Conservation (phyloP, 352 stramenopile species). For the Blastocystis sp. region DNA sequence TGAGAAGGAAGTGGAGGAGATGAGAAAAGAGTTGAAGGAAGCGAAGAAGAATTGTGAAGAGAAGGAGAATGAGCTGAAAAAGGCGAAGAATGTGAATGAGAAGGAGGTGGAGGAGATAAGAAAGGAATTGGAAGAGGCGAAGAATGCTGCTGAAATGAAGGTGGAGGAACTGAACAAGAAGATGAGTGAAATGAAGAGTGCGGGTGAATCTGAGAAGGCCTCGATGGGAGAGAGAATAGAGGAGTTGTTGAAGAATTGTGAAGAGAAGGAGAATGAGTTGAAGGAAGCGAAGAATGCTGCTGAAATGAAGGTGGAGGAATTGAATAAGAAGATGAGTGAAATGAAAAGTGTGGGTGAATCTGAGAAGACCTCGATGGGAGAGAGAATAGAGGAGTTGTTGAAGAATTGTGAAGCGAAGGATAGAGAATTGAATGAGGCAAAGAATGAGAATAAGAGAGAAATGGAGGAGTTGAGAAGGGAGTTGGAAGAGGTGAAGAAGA, state of each 20-base stretch:
- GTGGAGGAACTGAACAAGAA: neutral
- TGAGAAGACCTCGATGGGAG: too few relatives aligned
- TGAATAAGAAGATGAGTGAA: too few relatives aligned
- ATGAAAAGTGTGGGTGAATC: too few relatives aligned
- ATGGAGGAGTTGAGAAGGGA: neutral
- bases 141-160: too few relatives aligned
- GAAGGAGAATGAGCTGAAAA: neutral
- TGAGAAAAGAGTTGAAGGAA: neutral
- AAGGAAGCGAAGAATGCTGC: too few relatives aligned
- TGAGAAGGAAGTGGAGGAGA: neutral
- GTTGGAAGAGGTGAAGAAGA: neutral
- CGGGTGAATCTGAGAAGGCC: neutral
- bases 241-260: neutral
- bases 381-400: too few relatives aligned
- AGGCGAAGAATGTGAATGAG: neutral
- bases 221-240: slow-evolving; percentile 3
- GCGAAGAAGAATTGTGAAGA: neutral
- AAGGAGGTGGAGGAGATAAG: neutral
- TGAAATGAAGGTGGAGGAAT: too few relatives aligned
- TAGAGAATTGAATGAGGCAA: neutral
- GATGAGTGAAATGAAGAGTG: neutral
- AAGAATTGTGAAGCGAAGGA: neutral
- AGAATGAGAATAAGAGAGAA: neutral
- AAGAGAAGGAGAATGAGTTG: neutral
- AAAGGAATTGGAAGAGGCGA: too few relatives aligned